Base-by-base conservation (phyloP, 768 basidiomycete species). In the Mrakia gelida region DNA sequence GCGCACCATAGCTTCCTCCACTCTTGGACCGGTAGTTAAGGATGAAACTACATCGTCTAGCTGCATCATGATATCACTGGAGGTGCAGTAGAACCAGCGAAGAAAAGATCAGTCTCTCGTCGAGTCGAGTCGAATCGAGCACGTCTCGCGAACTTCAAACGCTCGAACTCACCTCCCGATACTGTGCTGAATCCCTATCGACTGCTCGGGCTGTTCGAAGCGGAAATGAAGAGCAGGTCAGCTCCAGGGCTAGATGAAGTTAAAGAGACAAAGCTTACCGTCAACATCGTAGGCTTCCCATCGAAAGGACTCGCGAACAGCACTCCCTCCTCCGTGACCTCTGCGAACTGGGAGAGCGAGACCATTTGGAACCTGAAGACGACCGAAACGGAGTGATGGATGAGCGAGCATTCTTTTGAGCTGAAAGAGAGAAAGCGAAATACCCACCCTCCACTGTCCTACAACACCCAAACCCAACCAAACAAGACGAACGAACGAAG, bases 1-100 rank as follows among this genome's bases (percentile, higher is more conserved):
- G 63, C 73, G 28, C 3, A 75, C 73, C 92, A 94, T 95, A 0
- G 94, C 92, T 84, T 96, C 94, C 78, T 87, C 89, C 6, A 95
- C 93, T 75, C 94, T 89, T 41, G 91, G 90, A 26, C 92, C 93
- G 8, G 88, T 87, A 0, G 92, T 92, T 62, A 95, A 84, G 84
- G 92, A 94, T 52, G 92, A 89, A 0, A 95, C 94, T 72, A 95
- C 93, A 84, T 95, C 93, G 83, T 95, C 93, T 26, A 94, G 87
- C 83, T 93, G 94, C 94, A 96, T 95, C 79, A 96, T 93, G 79
- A 96, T 96, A 83, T 96, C 94, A 38, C 91, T 65, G 11, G 1
- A 18, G 63, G 18, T 7, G 32, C 30, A 16, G 38, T 38, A 34
- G 63, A 32, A 65, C 1, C 5, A 13, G 32, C 11, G 16, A 30